Evolutionary conservation across 257 asterid species (phyloP).

Genomic region (Schizonepeta tenuifolia): DNA sequence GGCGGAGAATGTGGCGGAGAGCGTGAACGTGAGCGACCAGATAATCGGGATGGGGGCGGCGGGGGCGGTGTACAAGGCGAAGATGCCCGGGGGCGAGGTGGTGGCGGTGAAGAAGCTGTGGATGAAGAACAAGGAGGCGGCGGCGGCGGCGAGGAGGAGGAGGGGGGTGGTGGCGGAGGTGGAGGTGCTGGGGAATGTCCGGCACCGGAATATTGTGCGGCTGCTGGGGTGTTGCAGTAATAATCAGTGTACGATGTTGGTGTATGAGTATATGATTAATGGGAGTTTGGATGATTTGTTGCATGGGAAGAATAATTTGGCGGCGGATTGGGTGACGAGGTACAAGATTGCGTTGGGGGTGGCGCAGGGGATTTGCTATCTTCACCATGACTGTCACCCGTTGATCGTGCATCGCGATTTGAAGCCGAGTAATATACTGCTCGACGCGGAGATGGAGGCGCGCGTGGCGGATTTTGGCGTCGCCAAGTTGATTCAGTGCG

Average conservation of each 20-base stretch:
- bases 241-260: slow-evolving; percentile 65
- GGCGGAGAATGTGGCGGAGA: slow-evolving; percentile 72
- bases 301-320: slow-evolving; percentile 65
- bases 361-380: slow-evolving; percentile 92
- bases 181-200: slow-evolving; percentile 82
- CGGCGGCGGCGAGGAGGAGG: slow-evolving; percentile 32
- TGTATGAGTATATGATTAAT: slow-evolving; percentile 92
- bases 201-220: slow-evolving; percentile 87
- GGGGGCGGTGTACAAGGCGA: slow-evolving; percentile 89
- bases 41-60: slow-evolving; percentile 85
- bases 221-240: slow-evolving; percentile 75
- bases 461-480: slow-evolving; percentile 91
- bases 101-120: slow-evolving; percentile 86
- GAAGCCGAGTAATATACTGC: slow-evolving; percentile 64
- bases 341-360: slow-evolving; percentile 79
- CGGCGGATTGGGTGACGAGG: slow-evolving; percentile 72
- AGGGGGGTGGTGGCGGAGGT: slow-evolving; percentile 83
- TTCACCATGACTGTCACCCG: slow-evolving; percentile 87
- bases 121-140: slow-evolving; percentile 67
- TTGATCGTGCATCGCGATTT: slow-evolving; percentile 63
- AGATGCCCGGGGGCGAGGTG: slow-evolving; percentile 92
- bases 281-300: slow-evolving; percentile 80
- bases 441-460: slow-evolving; percentile 77
- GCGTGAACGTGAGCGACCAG: slow-evolving; percentile 54
- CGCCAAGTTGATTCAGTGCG: slow-evolving; percentile 68